Evolutionary conservation across 306 rosid species (phyloP), one percentile per base, ranked within the genome.

Genomic region (Prinsepia uniflora): DNA sequence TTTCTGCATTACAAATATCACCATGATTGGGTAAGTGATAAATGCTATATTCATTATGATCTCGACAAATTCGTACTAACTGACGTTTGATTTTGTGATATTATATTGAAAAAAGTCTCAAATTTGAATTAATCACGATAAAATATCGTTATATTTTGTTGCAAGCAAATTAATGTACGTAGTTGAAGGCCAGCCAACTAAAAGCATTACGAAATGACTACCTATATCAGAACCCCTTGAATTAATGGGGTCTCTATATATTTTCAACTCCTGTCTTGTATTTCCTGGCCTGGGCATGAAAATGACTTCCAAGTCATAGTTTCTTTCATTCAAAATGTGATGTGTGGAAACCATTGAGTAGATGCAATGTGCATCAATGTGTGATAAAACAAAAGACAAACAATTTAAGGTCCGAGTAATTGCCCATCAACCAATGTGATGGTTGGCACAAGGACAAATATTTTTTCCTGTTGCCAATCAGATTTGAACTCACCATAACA

Each of bases 291-390:
- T 30, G 36, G 36, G 36, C 36, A 30, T 30, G 36, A 30, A 30
- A 30, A 30, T 30, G 36, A 30, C 36, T 30, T 30, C 36, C 36
- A 3, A 30, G 36, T 30, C 36, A 24, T 2, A 24, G 30, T 24
- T 24, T 24, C 30, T 24, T 24, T 24, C 30, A 30, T 30, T 30
- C 36, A 30, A 1, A 30, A 30, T 30, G 36, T 30, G 36, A 12
- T 57, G 17, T 57, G 63, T 67, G 60, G 60, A 52, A 34, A 49
- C 36, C 36, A 30, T 2, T 1, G 1, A 30, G 36, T 50, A 17
- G 34, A 50, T 67, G 59, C 13, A 49, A 36, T 6, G 12, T 43
- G 43, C 54, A 56, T 42, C 54, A 56, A 56, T 70, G 65, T 55
- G 53, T n/a, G 11, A 55, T 43, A 13, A 44, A 17, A 18, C 3